Base-by-base conservation (phyloP, 2,329 filamentous ascomycete species). In the Curvularia sp. region DNA sequence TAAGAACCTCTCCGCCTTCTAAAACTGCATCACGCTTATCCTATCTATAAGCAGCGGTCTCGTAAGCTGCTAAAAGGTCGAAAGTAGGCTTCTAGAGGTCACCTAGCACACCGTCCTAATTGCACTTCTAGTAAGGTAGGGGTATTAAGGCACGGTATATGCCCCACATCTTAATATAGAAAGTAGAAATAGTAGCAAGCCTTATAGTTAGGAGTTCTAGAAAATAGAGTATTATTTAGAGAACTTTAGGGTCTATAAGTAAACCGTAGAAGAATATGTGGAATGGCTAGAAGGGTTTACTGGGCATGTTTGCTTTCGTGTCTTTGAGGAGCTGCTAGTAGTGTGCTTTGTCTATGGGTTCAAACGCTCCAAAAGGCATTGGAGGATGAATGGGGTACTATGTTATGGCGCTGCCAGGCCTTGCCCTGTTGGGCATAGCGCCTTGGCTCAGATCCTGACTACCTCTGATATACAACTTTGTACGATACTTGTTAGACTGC, bases 211-310 rank as follows among this genome's bases (percentile, higher is more conserved):
- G 71, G 9, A 57, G 57, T 38, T 68, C 55, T 6, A 61, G 43
- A n/a, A 74, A 66, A 18, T 55, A 30, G 50, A 74, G 64, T 30
- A 76, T 59, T 49, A 66, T 57, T 59, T 67, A 63, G 34, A 76
- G 64, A 46, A 74, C 67, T 60, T 69, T 62, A 21, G 70, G 57
- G 52, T 74, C 74, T 65, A 72, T 74, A 2, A 75, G 61, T 25
- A 69, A 67, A 43, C 73, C 73, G 39, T 76, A 75, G 62, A 76
- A 68, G 48, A 76, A 75, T 60, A 74, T 64, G 50, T 70, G 46
- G 36, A 61, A 71, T 25, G 54, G 48, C 1, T 62, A 55, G 48
- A 72, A 74, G 39, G 57, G 49, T 53, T 25, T 25, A 52, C 23
- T 10, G 15, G 50, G 47, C 15, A 53, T 57, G 19, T 60, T 57